Evolutionary conservation across 345 rosid species (phyloP).

Genomic region (Alliaria petiolata): DNA sequence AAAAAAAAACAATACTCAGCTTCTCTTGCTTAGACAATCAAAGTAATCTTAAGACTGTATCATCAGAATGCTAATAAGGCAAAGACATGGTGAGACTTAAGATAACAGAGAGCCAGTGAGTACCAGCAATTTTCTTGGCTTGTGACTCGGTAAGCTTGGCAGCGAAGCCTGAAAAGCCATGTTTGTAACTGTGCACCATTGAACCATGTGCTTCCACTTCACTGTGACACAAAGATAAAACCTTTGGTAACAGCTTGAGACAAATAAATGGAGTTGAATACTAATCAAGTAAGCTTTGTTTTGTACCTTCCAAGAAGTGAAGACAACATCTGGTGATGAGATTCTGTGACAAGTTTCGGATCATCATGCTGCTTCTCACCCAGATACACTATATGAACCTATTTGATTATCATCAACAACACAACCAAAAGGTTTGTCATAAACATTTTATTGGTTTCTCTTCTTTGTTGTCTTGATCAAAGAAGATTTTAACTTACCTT

Average conservation of each 20-base stretch:
- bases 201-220: slow-evolving; percentile 35
- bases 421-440: not conserved
- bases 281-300: not conserved
- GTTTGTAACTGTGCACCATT: too few relatives aligned
- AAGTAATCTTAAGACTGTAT: not conserved
- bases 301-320: slow-evolving; percentile 27
- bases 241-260: not conserved
- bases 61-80: not conserved
- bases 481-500: too few relatives aligned
- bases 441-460: too few relatives aligned
- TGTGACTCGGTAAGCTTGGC: too few relatives aligned
- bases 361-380: slow-evolving; percentile 35
- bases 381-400: slow-evolving; percentile 38
- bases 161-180: too few relatives aligned
- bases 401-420: not conserved
- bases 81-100: not conserved
- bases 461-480: too few relatives aligned
- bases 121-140: slow-evolving; percentile 24
- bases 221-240: slow-evolving; percentile 21
- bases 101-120: not conserved
- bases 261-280: too few relatives aligned
- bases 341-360: slow-evolving; percentile 24
- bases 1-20: not conserved
- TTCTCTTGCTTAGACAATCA: too few relatives aligned
- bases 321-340: slow-evolving; percentile 29